Percentiles rank a stretch among this genome's conserved stretches.
Evolutionary conservation across 148 eudicot species (phyloP).

Genomic region (Agrostemma githago): DNA sequence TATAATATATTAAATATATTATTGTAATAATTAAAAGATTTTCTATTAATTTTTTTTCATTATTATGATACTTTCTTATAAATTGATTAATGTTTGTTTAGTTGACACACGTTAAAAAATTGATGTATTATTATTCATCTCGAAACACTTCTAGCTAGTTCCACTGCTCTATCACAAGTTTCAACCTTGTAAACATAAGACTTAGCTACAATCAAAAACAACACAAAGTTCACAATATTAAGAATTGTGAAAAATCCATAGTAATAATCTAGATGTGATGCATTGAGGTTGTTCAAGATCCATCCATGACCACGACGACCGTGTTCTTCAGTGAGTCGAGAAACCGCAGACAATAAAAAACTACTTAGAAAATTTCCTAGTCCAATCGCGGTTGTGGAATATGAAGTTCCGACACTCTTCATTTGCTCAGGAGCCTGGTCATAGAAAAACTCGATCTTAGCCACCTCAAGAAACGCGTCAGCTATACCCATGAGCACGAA

Average conservation of each 20-base stretch:
- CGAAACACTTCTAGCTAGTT: constrained; percentile 22
- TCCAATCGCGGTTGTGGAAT: constrained; percentile 55
- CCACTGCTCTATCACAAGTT: constrained; percentile 41
- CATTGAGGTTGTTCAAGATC: constrained; percentile 70
- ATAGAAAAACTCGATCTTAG: constrained; percentile 73
- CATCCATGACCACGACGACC: constrained; percentile 45
- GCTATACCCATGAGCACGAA: constrained; percentile 66
- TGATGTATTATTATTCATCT: constrained; percentile 30
- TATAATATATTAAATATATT: too few relatives aligned
- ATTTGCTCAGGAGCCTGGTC: constrained; percentile 86
- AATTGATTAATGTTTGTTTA: too few relatives aligned
- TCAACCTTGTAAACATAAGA: constrained; percentile 64
- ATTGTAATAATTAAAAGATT: too few relatives aligned
- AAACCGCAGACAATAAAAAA: constrained; percentile 51
- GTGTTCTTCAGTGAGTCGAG: constrained; percentile 43
- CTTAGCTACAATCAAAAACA: constrained; percentile 46
- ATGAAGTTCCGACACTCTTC: constrained; percentile 86
- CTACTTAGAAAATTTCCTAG: constrained; percentile 66
- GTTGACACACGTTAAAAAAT: not conserved
- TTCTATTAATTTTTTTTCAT: too few relatives aligned
- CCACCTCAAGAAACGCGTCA: constrained; percentile 63
- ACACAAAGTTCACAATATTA: constrained; percentile 48
- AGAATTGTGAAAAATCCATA: constrained; percentile 51
- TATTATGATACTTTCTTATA: too few relatives aligned
- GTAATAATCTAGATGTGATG: constrained; percentile 71